A percentile compares a stretch with the other conserved stretches of the same genome.
Conservation (phyloP, 768 basidiomycete species). For the Chalciporus pseudorubinellus region DNA sequence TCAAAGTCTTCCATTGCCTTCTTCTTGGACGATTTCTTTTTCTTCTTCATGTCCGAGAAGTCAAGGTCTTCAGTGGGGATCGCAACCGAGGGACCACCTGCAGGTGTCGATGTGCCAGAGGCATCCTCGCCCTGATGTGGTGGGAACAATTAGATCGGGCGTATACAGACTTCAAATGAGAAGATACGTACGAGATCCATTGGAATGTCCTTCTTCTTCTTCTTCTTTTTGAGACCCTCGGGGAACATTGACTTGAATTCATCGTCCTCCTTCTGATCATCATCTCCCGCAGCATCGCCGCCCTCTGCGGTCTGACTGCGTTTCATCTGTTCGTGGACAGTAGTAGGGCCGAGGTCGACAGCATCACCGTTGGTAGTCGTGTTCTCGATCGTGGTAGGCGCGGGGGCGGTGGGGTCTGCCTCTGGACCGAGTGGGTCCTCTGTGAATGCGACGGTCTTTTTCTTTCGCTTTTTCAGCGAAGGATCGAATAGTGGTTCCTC, state of each 20-base stretch:
- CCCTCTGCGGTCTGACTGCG: slow-evolving; percentile 38
- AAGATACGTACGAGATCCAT: slow-evolving; percentile 63
- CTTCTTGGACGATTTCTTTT: slow-evolving; percentile 92
- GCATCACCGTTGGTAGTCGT: slow-evolving; percentile 68
- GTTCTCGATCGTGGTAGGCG: slow-evolving; percentile 69
- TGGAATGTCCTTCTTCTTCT: slow-evolving; percentile 90
- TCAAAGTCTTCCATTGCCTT: slow-evolving; percentile 91
- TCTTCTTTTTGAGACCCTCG: slow-evolving; percentile 87
- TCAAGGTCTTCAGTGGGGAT: slow-evolving; percentile 74
- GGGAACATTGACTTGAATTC: slow-evolving; percentile 79
- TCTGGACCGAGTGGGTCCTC: slow-evolving; percentile 83
- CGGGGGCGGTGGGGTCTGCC: slow-evolving; percentile 77
- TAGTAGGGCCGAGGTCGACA: slow-evolving; percentile 74
- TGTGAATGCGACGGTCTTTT: slow-evolving; percentile 81
- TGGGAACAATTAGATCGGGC: slow-evolving; percentile 1
- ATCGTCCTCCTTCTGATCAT: slow-evolving; percentile 62
- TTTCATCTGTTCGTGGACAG: slow-evolving; percentile 75
- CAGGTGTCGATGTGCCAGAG: slow-evolving; percentile 65
- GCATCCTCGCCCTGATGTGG: slow-evolving; percentile 53
- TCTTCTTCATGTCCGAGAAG: slow-evolving; percentile 97
- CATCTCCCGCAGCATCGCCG: slow-evolving; percentile 33
- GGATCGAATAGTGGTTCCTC: slow-evolving; percentile 82
- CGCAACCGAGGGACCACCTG: slow-evolving; percentile 34
- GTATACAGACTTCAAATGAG: neutral
- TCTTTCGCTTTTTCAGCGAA: slow-evolving; percentile 84